Conservation (phyloP, 2,329 filamentous ascomycete genomes). For the Immersiporthe knoxdaviesiana region DNA sequence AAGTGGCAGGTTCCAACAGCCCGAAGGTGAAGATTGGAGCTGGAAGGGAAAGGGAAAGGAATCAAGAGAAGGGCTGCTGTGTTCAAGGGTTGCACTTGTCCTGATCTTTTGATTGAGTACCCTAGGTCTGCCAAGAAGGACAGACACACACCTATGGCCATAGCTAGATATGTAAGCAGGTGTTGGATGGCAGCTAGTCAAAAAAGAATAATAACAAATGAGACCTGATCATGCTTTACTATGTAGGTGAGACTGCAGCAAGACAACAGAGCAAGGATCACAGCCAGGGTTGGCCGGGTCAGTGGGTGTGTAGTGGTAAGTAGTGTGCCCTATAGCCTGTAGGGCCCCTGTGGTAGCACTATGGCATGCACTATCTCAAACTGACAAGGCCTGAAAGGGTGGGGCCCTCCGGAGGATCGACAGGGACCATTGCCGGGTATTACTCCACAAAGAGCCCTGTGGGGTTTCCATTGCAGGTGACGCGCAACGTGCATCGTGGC, state of each 20-base stretch:
- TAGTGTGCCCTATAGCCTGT: neutral
- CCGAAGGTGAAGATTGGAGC: neutral
- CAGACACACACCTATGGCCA: neutral
- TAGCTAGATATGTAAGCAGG: neutral
- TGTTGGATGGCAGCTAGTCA: neutral
- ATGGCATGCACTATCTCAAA: neutral
- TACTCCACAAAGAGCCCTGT: constrained; percentile 12
- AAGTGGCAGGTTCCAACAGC: neutral
- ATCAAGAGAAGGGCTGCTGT: neutral
- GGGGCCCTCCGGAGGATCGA: constrained; percentile 5
- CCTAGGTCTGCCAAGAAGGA: neutral
- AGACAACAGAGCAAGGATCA: neutral
- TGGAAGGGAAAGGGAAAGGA: neutral
- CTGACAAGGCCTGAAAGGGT: neutral
- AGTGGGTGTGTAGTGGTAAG: neutral
- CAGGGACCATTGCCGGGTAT: constrained; percentile 8
- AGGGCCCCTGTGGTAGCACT: neutral
- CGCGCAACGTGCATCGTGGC: constrained; percentile 24
- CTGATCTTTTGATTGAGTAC: neutral
- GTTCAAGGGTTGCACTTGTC: neutral
- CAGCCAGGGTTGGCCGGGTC: neutral
- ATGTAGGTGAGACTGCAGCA: neutral
- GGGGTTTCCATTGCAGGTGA: constrained; percentile 15
- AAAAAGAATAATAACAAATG: neutral
- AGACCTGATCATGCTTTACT: neutral